These are phyloP conservation scores for Fusarium sp. DNA, from an alignment of 2,329 filamentous ascomycete genomes.

Conservation along the genomic window DNA sequence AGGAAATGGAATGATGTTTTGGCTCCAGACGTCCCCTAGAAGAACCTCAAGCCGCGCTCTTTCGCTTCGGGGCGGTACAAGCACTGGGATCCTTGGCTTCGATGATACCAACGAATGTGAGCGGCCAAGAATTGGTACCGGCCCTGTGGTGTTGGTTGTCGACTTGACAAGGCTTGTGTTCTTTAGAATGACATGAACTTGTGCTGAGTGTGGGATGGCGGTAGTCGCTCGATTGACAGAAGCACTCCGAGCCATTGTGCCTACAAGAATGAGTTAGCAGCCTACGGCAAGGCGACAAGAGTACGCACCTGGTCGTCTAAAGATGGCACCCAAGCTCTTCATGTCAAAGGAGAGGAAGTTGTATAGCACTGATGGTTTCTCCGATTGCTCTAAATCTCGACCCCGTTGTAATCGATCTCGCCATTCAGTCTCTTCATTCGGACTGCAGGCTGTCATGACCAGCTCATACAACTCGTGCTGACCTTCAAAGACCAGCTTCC, in stretches of 20 bases:
- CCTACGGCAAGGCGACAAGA: not conserved
- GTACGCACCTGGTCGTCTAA: conserved; percentile 74
- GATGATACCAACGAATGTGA: conserved; percentile 84
- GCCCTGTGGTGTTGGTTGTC: conserved; percentile 51
- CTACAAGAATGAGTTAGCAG: conserved; percentile 49
- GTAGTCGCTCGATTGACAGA: conserved; percentile 86
- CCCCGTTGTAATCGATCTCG: conserved; percentile 71
- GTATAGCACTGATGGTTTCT: conserved; percentile 62
- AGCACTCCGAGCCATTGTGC: conserved; percentile 73
- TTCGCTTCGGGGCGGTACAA: conserved; percentile 81
- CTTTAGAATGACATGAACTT: conserved; percentile 85
- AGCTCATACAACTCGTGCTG: conserved; percentile 84
- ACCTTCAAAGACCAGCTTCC: conserved; percentile 90
- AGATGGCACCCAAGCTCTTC: conserved; percentile 79
- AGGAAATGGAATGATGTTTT: conserved; percentile 82
- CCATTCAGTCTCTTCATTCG: conserved; percentile 85
- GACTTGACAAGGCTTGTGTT: conserved; percentile 81
- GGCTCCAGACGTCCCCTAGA: conserved; percentile 85
- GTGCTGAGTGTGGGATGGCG: conserved; percentile 73
- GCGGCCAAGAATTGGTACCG: conserved; percentile 72
- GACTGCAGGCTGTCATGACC: conserved; percentile 86
- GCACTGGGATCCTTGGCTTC: conserved; percentile 72
- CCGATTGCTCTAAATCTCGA: conserved; percentile 60
- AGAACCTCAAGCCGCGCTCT: conserved; percentile 80
- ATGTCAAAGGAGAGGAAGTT: conserved; percentile 77